These are phyloP conservation scores for Triangularia verruculosa DNA, from an alignment of 2,329 filamentous ascomycete genomes.

Conservation along the genomic window DNA sequence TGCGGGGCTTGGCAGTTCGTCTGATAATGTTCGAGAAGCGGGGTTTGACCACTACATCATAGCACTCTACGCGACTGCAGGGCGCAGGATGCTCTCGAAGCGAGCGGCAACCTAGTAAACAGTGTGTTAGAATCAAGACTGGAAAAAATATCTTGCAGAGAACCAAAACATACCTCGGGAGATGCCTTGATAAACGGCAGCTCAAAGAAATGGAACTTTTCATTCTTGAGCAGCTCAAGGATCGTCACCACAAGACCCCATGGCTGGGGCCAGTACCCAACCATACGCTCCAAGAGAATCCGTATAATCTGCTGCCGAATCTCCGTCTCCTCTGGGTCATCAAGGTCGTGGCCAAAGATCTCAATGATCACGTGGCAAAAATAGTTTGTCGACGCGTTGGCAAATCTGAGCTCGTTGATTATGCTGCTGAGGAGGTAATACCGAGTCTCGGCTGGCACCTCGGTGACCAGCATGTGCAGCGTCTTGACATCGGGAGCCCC, in stretches of 20 bases:
- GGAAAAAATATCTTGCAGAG: not conserved
- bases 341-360: slow-evolving; percentile 74
- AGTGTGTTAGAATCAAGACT: slow-evolving; percentile 8
- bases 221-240: slow-evolving; percentile 86
- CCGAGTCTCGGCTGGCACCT: slow-evolving; percentile 71
- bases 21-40: not conserved
- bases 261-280: slow-evolving; percentile 88
- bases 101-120: not conserved
- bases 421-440: slow-evolving; percentile 84
- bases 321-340: slow-evolving; percentile 71
- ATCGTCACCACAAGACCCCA: slow-evolving; percentile 91
- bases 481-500: slow-evolving; percentile 67
- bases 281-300: slow-evolving; percentile 80
- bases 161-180: slow-evolving; percentile 67
- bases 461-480: slow-evolving; percentile 72
- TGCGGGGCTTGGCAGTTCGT: not conserved
- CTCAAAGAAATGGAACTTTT: slow-evolving; percentile 87
- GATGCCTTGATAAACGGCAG: slow-evolving; percentile 86
- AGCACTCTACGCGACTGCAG: not conserved
- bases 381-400: slow-evolving; percentile 86
- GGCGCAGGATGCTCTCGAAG: not conserved
- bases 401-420: slow-evolving; percentile 86
- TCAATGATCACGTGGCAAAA: slow-evolving; percentile 84
- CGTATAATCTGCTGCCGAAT: slow-evolving; percentile 89
- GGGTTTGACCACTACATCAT: not conserved